Evolutionary conservation across 345 rosid species (phyloP).

Genomic region (Gossypium anomalum): DNA sequence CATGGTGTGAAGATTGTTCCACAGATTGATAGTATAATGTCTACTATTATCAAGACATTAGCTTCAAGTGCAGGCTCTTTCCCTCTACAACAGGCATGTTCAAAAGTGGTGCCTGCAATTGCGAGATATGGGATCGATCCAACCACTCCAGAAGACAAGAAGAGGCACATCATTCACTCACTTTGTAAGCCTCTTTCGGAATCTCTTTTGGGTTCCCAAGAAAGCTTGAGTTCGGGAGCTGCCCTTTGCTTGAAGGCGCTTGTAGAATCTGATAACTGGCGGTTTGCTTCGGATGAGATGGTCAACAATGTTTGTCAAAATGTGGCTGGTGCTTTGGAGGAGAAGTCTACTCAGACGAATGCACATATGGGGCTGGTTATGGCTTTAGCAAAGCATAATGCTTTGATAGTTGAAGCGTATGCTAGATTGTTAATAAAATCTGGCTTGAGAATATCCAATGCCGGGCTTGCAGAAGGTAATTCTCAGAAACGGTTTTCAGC

Average conservation of each 20-base stretch:
- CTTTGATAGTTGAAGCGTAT: conserved; percentile 84
- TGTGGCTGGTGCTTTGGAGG: conserved; percentile 81
- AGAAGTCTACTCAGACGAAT: conserved; percentile 64
- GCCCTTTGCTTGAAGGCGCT: conserved; percentile 89
- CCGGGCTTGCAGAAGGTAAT: conserved; percentile 58
- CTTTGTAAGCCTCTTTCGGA: conserved; percentile 82
- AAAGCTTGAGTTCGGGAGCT: conserved; percentile 77
- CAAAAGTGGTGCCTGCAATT: conserved; percentile 87
- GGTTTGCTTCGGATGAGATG: conserved; percentile 86
- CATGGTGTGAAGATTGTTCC: conserved; percentile 92
- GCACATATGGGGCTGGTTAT: conserved; percentile 72
- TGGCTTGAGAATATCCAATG: conserved; percentile 48
- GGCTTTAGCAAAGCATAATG: conserved; percentile 82
- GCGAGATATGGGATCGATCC: conserved; percentile 89
- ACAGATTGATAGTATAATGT: conserved; percentile 84
- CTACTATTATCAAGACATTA: conserved; percentile 70
- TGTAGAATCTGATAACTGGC: conserved; percentile 86
- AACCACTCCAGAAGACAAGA: conserved; percentile 63
- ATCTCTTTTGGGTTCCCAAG: conserved; percentile 74
- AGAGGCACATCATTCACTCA: conserved; percentile 64
- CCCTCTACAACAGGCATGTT: conserved; percentile 96
- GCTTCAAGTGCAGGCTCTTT: conserved; percentile 91
- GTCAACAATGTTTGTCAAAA: conserved; percentile 86
- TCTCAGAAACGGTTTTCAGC: conserved; percentile 85
- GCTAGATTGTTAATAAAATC: conserved; percentile 75